Percentiles rank a stretch among this genome's conserved stretches.
Conservation (phyloP, 352 stramenopile genomes). For the Discostella stelligera region DNA sequence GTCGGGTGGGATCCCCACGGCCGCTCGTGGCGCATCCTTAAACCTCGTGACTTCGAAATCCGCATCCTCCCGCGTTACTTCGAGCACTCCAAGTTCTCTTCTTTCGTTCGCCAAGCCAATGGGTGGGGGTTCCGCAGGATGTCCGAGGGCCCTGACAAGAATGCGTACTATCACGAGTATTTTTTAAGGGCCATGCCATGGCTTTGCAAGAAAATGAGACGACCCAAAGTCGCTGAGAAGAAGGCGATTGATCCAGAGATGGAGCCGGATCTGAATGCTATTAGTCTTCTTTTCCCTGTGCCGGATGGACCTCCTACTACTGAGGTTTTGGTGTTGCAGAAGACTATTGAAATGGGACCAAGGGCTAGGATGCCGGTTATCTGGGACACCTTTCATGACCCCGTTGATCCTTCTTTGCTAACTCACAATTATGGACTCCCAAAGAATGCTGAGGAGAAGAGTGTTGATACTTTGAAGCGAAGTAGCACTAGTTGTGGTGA, state of each 20-base stretch:
- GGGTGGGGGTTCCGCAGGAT: slow-evolving; percentile 83
- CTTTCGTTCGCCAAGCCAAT: slow-evolving; percentile 84
- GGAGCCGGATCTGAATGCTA: slow-evolving; percentile 70
- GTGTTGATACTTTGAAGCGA: background rate
- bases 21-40: slow-evolving; percentile 65
- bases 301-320: slow-evolving; percentile 45
- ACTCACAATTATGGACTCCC: background rate
- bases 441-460: background rate
- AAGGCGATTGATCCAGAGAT: slow-evolving; percentile 53
- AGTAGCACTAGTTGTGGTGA: slow-evolving; percentile 12
- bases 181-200: slow-evolving; percentile 59
- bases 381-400: slow-evolving; percentile 14
- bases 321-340: slow-evolving; percentile 63
- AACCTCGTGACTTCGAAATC: slow-evolving; percentile 68
- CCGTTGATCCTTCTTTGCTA: background rate
- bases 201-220: slow-evolving; percentile 66
- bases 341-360: slow-evolving; percentile 60
- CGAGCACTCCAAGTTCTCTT: slow-evolving; percentile 79
- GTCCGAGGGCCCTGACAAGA: slow-evolving; percentile 69
- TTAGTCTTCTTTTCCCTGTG: slow-evolving; percentile 57
- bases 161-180: slow-evolving; percentile 80
- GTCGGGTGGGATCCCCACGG: slow-evolving; percentile 72
- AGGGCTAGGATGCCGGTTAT: slow-evolving; percentile 69
- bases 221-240: slow-evolving; percentile 64
- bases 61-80: slow-evolving; percentile 76